These are phyloP conservation scores for Elongisporangium prolatum DNA, from an alignment of 352 stramenopile genomes.

Conservation along the genomic window DNA sequence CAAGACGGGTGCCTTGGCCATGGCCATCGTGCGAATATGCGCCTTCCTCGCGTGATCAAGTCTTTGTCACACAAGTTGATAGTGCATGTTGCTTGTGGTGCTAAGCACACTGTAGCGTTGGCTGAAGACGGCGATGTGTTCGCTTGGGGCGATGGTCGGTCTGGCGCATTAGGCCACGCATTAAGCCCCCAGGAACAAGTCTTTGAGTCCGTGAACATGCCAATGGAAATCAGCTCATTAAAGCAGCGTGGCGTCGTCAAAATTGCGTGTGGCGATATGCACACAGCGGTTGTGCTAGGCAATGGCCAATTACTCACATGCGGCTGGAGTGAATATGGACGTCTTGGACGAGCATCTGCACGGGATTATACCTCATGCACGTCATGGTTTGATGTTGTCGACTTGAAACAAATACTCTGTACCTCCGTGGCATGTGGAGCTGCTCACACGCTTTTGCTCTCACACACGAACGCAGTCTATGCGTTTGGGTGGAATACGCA, in stretches of 20 bases:
- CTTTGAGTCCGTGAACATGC: constrained; percentile 28
- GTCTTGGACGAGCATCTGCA: constrained; percentile 33
- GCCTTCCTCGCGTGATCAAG: constrained; percentile 20
- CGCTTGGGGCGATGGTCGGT: constrained; percentile 53
- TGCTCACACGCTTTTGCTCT: constrained; percentile 53
- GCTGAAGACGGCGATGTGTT: constrained; percentile 63
- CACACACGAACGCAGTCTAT: constrained; percentile 25
- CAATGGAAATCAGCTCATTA: constrained; percentile 49
- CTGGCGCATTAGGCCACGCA: constrained; percentile 51
- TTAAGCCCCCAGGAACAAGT: constrained; percentile 23
- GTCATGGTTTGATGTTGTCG: constrained; percentile 36
- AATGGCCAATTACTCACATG: constrained; percentile 50
- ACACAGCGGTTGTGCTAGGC: constrained; percentile 42
- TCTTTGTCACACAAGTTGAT: constrained; percentile 59
- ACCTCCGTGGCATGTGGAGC: constrained; percentile 55
- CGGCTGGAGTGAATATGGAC: constrained; percentile 50
- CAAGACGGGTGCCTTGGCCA: constrained; percentile 28
- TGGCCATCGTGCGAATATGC: constrained; percentile 5
- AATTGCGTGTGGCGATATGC: constrained; percentile 56
- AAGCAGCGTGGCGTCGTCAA: constrained; percentile 30
- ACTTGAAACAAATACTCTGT: constrained; percentile 18
- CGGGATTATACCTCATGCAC: constrained; percentile 15
- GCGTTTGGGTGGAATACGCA: constrained; percentile 58
- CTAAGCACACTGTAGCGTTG: constrained; percentile 52
- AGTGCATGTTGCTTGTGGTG: constrained; percentile 53